Evolutionary conservation across 2,329 filamentous ascomycete genomes (phyloP).

Genomic region (Chrysosporium keratinophilum): DNA sequence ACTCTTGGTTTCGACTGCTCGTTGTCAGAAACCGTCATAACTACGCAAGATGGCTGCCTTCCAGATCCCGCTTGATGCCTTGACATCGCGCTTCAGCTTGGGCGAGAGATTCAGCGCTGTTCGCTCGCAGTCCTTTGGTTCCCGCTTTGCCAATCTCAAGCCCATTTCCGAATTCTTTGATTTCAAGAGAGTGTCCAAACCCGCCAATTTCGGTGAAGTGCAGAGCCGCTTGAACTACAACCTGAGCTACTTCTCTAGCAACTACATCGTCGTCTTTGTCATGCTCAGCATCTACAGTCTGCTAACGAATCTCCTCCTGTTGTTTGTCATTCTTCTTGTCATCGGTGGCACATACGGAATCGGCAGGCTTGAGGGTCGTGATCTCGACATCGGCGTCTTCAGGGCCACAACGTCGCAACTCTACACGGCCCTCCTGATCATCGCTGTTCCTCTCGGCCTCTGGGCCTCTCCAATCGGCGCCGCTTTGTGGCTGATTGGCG

Average conservation of each 20-base stretch:
- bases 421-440: conserved; percentile 75
- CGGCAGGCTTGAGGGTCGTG: conserved; percentile 75
- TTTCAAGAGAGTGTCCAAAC: conserved; percentile 90
- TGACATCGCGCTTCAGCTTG: conserved; percentile 85
- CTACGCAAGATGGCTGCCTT: conserved; percentile 64
- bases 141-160: conserved; percentile 83
- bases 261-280: conserved; percentile 86
- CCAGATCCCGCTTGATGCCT: conserved; percentile 79
- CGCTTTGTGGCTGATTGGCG: conserved; percentile 90
- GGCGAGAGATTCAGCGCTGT: conserved; percentile 74
- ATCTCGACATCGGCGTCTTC: conserved; percentile 75
- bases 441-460: conserved; percentile 75
- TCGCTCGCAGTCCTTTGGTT: conserved; percentile 64
- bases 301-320: conserved; percentile 71
- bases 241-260: conserved; percentile 92
- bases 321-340: conserved; percentile 88
- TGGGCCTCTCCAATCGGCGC: conserved; percentile 75
- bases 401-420: conserved; percentile 84
- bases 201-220: conserved; percentile 76
- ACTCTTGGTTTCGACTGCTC: not conserved
- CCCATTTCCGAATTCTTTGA: conserved; percentile 91
- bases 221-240: conserved; percentile 97
- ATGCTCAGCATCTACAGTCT: conserved; percentile 95
- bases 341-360: conserved; percentile 82
- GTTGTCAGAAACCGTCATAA: not conserved